Evolutionary conservation across 441 rosid genomes (phyloP).

Genomic region (Croton setiger): DNA sequence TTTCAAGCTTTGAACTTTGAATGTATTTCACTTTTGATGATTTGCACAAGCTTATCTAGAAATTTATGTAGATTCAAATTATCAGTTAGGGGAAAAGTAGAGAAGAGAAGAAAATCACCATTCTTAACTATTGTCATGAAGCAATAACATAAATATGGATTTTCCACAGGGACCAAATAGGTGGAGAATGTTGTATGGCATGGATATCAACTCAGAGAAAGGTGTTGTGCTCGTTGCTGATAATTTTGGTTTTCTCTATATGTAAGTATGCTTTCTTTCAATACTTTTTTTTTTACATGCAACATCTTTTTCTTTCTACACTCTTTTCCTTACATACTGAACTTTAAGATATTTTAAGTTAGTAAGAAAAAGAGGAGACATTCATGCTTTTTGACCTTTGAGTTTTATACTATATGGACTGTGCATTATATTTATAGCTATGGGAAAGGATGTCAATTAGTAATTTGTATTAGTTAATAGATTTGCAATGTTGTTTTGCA

Average conservation of each 20-base stretch:
- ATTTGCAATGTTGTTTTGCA: too few relatives aligned
- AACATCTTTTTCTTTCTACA: too few relatives aligned
- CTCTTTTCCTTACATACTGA: too few relatives aligned
- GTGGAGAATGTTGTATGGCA: slow-evolving; percentile 94
- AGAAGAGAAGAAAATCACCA: neutral
- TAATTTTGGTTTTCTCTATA: slow-evolving; percentile 73
- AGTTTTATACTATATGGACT: too few relatives aligned
- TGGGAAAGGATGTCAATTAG: too few relatives aligned
- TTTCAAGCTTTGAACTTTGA: neutral
- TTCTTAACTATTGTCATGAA: neutral
- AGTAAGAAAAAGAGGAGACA: too few relatives aligned
- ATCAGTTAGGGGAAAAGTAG: neutral
- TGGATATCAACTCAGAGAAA: slow-evolving; percentile 86
- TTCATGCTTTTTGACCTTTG: too few relatives aligned
- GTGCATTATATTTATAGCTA: too few relatives aligned
- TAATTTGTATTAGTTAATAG: too few relatives aligned
- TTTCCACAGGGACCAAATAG: slow-evolving; percentile 51
- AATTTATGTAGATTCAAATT: neutral
- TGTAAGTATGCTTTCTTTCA: slow-evolving; percentile 45
- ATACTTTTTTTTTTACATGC: neutral
- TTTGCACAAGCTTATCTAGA: neutral
- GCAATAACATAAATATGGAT: slow-evolving; percentile 1
- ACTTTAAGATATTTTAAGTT: too few relatives aligned
- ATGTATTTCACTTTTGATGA: neutral
- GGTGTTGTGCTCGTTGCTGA: slow-evolving; percentile 75